These are phyloP conservation scores for Euclidium syriacum DNA, from an alignment of 345 rosid species.

Conservation along the genomic window DNA sequence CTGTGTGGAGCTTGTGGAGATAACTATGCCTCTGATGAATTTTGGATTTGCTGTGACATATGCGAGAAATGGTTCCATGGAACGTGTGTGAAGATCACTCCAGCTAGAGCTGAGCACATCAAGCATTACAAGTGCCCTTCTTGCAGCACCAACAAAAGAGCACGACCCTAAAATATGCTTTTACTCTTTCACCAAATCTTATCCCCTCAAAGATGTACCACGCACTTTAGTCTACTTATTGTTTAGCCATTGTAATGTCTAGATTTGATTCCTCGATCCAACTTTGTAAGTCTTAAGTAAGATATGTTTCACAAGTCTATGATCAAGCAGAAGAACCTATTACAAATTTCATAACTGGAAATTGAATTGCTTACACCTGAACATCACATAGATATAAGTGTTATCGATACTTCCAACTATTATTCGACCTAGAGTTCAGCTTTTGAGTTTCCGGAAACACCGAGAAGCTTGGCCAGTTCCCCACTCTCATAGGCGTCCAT, in stretches of 20 bases:
- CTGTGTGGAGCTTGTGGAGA: slow-evolving; percentile 81
- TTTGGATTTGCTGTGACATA: slow-evolving; percentile 79
- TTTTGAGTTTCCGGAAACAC: slow-evolving; percentile 25
- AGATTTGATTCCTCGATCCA: neutral
- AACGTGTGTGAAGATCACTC: slow-evolving; percentile 78
- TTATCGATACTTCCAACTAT: slow-evolving; percentile 2
- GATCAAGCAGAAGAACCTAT: neutral
- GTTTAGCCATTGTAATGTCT: slow-evolving; percentile 4
- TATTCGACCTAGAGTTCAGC: slow-evolving; percentile 42
- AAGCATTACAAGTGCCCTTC: slow-evolving; percentile 82
- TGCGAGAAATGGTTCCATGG: slow-evolving; percentile 93
- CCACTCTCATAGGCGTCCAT: slow-evolving; percentile 69
- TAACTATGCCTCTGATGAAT: slow-evolving; percentile 68
- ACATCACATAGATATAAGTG: neutral
- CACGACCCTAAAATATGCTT: slow-evolving; percentile 41
- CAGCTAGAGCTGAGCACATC: slow-evolving; percentile 81
- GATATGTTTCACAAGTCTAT: neutral
- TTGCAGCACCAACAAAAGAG: slow-evolving; percentile 78
- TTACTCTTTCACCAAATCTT: slow-evolving; percentile 5
- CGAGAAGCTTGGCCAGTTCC: slow-evolving; percentile 62
- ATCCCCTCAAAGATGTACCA: slow-evolving; percentile 1
- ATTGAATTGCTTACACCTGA: slow-evolving; percentile 13
- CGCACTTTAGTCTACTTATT: neutral
- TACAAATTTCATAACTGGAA: slow-evolving; percentile 18
- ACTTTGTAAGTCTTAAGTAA: slow-evolving; percentile 1